Evolutionary conservation across 768 basidiomycete species (phyloP), one percentile per base, ranked within the genome.

Genomic region (Lentinus tigrinus): DNA sequence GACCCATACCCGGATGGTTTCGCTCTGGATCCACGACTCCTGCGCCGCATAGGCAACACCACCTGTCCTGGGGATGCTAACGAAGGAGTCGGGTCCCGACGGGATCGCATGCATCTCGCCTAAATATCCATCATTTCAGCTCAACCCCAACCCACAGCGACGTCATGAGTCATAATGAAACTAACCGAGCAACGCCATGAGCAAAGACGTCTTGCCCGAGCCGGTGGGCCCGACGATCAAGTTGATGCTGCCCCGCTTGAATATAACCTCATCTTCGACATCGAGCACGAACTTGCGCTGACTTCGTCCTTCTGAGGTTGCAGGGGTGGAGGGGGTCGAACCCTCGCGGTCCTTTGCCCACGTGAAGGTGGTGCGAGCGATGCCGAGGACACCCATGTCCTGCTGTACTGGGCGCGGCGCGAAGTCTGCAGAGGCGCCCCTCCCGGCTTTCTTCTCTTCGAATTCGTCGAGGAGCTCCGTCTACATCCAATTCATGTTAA

Each of bases 1-100:
- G 34, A 36, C 39, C 72, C 31, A 79, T 71, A 83, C 85, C 67
- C 73, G 76, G 48, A 91, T 88, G 0, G 88, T 90, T 52, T 87
- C 87, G 61, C 89, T 91, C 68, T 85, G 81, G 2, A 92, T 84
- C 90, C 90, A 95, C 3, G 87, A 83, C 65, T 91, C 89, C 67
- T 95, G 92, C 3, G 87, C 85, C 6, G 87, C 87, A 67, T 89
- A 92, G 3, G 89, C 84, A 36, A 94, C 79, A 4, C 80, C 79
- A 3, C 70, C 72, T 9, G 69, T 62, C 16, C 80, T 69, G 16
- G 91, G 8, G 8, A 94, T 79, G 60, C 83, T 84, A 69, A 80
- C 89, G 80, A 83, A 88, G 0, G 88, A 84, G 39, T 81, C 78
- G 1, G 81, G 75, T 11, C 72, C 69, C 9, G 74, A 72, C 0